Evolutionary conservation across 495 filamentous ascomycete genomes (phyloP).

Genomic region (Annulohypoxylon bovei): DNA sequence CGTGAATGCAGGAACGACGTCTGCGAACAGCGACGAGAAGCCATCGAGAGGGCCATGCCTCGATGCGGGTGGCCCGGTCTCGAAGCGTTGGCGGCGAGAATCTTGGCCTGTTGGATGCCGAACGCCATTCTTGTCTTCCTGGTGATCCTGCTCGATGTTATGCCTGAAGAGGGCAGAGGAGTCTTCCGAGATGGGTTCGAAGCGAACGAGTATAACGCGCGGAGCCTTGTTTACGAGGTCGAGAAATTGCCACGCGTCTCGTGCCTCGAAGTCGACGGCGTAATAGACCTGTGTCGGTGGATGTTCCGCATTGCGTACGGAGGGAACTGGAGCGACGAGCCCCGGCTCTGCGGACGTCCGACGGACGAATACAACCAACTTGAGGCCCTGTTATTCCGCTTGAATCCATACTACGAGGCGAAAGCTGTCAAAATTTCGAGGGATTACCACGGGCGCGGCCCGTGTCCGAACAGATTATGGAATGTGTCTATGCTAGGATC

Average conservation of each 20-base stretch:
- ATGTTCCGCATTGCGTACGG: not conserved
- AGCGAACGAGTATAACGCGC: not conserved
- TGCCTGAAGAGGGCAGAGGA: not conserved
- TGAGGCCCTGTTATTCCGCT: not conserved
- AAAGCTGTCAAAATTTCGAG: not conserved
- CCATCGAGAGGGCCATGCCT: not conserved
- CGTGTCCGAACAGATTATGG: not conserved
- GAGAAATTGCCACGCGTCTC: not conserved
- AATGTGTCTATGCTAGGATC: not conserved
- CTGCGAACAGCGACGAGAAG: not conserved
- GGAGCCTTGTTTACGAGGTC: not conserved
- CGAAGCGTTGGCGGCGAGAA: not conserved
- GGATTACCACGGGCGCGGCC: not conserved
- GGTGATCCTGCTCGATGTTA: not conserved
- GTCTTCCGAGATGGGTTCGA: not conserved
- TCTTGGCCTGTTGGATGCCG: not conserved
- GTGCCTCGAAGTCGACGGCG: not conserved
- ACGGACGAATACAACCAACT: not conserved
- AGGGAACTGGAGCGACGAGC: not conserved
- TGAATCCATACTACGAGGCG: not conserved
- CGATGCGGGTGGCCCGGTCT: not conserved
- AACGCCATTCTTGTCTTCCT: not conserved
- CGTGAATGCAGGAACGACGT: not conserved
- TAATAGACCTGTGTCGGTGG: not conserved
- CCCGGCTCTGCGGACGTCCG: not conserved